These are phyloP conservation scores for Litsea cubeba DNA, from an alignment of 164 flowering plant species.

Conservation along the genomic window DNA sequence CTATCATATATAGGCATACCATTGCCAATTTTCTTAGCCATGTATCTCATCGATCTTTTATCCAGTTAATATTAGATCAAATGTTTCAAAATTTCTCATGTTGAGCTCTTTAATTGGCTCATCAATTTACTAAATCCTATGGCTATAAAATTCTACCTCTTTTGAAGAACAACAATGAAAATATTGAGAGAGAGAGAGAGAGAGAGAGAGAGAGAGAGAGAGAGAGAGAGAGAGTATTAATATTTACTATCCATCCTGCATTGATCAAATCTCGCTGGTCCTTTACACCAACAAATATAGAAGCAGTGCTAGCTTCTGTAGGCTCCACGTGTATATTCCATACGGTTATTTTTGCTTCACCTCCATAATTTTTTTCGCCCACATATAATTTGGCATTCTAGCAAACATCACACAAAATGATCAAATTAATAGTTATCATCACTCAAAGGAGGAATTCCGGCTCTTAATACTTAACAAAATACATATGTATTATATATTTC, in stretches of 20 bases:
- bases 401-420: background rate
- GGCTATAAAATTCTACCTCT: too few species aligned
- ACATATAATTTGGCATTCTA: background rate
- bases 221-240: too few species aligned
- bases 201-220: too few species aligned
- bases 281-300: background rate
- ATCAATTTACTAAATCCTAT: too few species aligned
- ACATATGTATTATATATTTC: too few species aligned
- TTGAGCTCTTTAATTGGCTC: too few species aligned
- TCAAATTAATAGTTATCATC: background rate
- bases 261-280: background rate
- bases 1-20: too few species aligned
- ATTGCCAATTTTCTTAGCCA: too few species aligned
- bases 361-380: background rate
- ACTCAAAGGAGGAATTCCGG: background rate
- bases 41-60: too few species aligned
- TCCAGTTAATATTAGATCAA: too few species aligned
- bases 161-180: background rate
- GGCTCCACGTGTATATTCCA: background rate
- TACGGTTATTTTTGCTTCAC: background rate
- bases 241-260: background rate
- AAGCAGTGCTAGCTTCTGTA: background rate
- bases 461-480: background rate
- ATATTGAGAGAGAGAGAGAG: too few species aligned
- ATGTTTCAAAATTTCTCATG: too few species aligned